Conservation (phyloP, 2,329 filamentous ascomycete species). For the Diaporthe citriasiana region DNA sequence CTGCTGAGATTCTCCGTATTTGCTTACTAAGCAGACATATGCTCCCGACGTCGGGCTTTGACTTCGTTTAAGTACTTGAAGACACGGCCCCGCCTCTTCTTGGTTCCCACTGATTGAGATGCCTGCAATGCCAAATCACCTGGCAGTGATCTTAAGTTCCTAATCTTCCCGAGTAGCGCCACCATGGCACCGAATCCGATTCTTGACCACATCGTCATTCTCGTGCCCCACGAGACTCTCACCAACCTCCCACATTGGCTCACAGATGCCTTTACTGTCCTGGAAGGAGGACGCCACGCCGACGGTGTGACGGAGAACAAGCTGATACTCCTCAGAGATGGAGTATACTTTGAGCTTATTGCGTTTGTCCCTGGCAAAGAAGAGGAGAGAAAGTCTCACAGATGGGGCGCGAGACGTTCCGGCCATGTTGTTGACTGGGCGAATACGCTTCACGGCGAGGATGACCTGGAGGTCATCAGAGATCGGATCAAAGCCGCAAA, state of each 20-base stretch:
- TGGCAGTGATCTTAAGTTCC: neutral
- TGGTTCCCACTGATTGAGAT: neutral
- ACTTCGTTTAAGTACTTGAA: neutral
- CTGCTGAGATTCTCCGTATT: neutral
- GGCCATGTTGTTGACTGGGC: slow-evolving; percentile 73
- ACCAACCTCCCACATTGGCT: slow-evolving; percentile 64
- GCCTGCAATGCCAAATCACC: neutral
- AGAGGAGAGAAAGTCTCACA: slow-evolving; percentile 61
- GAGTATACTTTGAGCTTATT: slow-evolving; percentile 77
- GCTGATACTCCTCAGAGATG: slow-evolving; percentile 73
- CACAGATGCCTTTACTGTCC: slow-evolving; percentile 67
- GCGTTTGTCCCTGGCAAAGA: slow-evolving; percentile 66
- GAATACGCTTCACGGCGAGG: slow-evolving; percentile 59
- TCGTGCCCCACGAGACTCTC: slow-evolving; percentile 67
- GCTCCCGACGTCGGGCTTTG: slow-evolving; percentile 11
- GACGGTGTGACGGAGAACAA: slow-evolving; percentile 73
- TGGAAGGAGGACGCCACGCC: slow-evolving; percentile 72
- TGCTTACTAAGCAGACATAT: slow-evolving; percentile 9
- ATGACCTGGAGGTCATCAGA: slow-evolving; percentile 56
- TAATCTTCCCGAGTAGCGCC: neutral
- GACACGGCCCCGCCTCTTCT: neutral
- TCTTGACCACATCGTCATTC: slow-evolving; percentile 76
- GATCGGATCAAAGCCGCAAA: slow-evolving; percentile 51
- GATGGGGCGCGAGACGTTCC: slow-evolving; percentile 68
- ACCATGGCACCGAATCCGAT: slow-evolving; percentile 45